Conservation (phyloP, 2,329 filamentous ascomycete genomes). For the Orbilia javanica region DNA sequence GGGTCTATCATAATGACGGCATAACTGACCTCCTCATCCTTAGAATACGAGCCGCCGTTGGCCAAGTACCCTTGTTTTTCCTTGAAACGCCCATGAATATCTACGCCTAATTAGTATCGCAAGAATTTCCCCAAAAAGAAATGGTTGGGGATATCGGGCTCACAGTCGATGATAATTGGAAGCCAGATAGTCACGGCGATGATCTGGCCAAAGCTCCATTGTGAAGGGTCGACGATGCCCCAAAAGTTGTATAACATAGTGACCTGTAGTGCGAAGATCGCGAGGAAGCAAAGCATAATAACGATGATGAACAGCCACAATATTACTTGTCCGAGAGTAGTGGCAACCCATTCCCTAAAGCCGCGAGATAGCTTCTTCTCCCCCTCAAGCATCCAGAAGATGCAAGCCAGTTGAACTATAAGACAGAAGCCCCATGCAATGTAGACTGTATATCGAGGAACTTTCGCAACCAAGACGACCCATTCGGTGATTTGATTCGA, state of each 20-base stretch:
- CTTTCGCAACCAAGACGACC: conserved; percentile 37
- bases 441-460: conserved; percentile 34
- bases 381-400: conserved; percentile 53
- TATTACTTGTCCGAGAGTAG: conserved; percentile 11
- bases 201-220: conserved; percentile 56
- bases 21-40: conserved; percentile 43
- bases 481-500: conserved; percentile 33
- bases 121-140: not conserved
- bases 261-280: conserved; percentile 49
- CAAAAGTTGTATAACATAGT: conserved; percentile 57
- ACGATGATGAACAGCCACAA: conserved; percentile 36
- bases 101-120: conserved; percentile 10
- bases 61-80: conserved; percentile 30
- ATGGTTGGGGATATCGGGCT: conserved; percentile 1
- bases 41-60: conserved; percentile 11
- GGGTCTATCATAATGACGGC: conserved; percentile 9
- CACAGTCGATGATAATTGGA: conserved; percentile 51
- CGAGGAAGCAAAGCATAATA: conserved; percentile 41
- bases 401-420: conserved; percentile 34
- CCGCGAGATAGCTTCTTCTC: conserved; percentile 33
- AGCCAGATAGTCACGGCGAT: conserved; percentile 55
- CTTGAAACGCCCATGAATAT: conserved; percentile 40
- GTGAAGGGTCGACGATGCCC: conserved; percentile 36
- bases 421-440: conserved; percentile 46
- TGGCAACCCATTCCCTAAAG: conserved; percentile 13